Evolutionary conservation across 179 eudicot genomes (phyloP), one percentile per base, ranked within the genome.

Genomic region (Sideroxylon spinosum): DNA sequence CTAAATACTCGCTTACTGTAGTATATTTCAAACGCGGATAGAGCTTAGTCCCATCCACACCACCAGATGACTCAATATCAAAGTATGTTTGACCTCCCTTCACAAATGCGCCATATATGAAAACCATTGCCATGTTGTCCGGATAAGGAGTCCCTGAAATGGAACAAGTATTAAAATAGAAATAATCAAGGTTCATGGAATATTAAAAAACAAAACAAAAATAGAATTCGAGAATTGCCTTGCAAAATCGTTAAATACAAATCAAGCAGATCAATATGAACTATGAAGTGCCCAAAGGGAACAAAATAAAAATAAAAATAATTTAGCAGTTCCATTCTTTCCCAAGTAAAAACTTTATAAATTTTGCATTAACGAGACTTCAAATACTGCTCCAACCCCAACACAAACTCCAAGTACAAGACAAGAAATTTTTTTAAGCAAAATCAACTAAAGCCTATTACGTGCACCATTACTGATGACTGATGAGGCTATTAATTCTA

Each of bases 71-170:
- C 78, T 88, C 87, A 0, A 89, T 83, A 76, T 91, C 95, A 29
- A 91, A 94, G 75, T 90, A 91, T 6, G 93, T 93, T 62, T 91
- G 97, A 84, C 91, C 96, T 68, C 98, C 97, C 77, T 89, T 94
- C 26, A 94, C 91, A 74, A 94, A 94, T 17, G 90, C 89, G 5
- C 89, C 84, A 82, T 91, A 91, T 86, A 89, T 87, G 89, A 93
- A 91, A 56, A 93, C 82, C 80, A 90, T 76, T 63, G 82, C 81
- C 89, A 84, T 86, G 82, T 89, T 90, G 68, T 86, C 82, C 16
- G 97, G 97, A 79, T 86, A 93, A 32, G 88, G 92, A 71, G 91
- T 89, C 79, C 89, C 98, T 94, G 92, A 83, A 89, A 66, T 25
- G 62, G 10, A 37, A 67, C 50, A 20, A 53, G 44, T 23, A 9